Evolutionary conservation across 2,329 filamentous ascomycete genomes (phyloP), one percentile per base, ranked within the genome.

Genomic region (Ophiostoma piceae): DNA sequence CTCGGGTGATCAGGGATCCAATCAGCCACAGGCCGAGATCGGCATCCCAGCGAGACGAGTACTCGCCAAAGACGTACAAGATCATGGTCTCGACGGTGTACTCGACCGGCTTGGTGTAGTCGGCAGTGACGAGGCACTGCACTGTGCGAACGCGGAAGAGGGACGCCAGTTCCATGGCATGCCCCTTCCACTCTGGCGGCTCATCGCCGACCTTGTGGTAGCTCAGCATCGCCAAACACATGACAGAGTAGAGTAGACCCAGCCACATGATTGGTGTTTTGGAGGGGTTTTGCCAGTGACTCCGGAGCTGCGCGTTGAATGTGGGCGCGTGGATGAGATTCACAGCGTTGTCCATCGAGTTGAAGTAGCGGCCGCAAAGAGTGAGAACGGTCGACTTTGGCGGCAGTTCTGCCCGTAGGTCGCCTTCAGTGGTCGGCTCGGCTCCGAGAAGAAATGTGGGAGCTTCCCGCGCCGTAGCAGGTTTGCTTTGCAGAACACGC

Each of bases 351-450:
- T 90, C 87, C 79, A 88, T 84, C 0, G 91, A 94, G 77, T 94
- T 94, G 82, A 98, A 97, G 77, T 96, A 99, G 71, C 94, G 88
- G 72, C 90, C 89, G 72, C 97, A 90, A 22, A 98, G 83, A 32
- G 92, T 89, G 75, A 97, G 88, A n/a, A 95, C 90, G 32, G 88
- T 90, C 51, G 91, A 88, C 76, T 93, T 94, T 0, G 90, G 84
- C 1, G 95, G 95, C 60, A 98, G 85, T 67, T 90, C 88, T 37
- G 89, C 86, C 72, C 96, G 86, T 12, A 98, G 84, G 76, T 98
- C 94, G 22, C 85, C 81, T 75, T 92, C 90, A 57, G 88, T 88
- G 14, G 90, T 88, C 11, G 89, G 85, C 67, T 89, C 84, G 1
- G 89, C 88, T 68, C 91, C 92, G 73, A 96, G 90, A 11, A 98